A percentile compares a stretch with the other conserved stretches of the same genome.
Conservation (phyloP, 2,329 filamentous ascomycete species). For the Zopfia rhizophila region DNA sequence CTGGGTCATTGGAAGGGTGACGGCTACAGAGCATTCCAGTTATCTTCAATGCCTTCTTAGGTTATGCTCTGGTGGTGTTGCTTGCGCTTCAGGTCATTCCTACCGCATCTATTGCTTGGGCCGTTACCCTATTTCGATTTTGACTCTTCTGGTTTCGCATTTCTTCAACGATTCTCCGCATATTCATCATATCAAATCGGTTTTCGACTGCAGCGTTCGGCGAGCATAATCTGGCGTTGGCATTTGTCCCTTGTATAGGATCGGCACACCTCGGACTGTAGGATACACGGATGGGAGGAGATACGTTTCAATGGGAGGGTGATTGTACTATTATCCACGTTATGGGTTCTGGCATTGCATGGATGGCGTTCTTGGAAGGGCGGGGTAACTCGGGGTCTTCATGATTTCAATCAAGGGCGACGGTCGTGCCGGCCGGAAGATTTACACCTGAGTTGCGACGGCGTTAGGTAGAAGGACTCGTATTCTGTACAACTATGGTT, state of each 20-base stretch:
- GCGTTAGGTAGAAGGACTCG: constrained; percentile 1
- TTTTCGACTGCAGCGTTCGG: constrained; percentile 16
- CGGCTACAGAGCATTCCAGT: too few species aligned
- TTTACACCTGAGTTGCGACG: constrained; percentile 4
- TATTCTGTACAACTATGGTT: too few species aligned
- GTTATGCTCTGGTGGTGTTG: too few species aligned
- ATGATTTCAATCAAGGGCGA: constrained; percentile 15
- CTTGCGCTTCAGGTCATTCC: too few species aligned
- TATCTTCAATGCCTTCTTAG: too few species aligned
- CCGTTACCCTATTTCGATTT: constrained; percentile 8
- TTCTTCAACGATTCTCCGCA: constrained; percentile 7
- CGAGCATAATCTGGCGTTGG: constrained; percentile 6
- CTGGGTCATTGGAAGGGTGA: too few species aligned
- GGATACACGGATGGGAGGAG: not conserved
- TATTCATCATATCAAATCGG: constrained; percentile 1
- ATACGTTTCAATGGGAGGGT: too few species aligned
- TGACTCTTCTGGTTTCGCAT: constrained; percentile 2
- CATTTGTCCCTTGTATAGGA: too few species aligned
- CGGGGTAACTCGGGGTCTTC: constrained; percentile 6
- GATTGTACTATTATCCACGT: too few species aligned
- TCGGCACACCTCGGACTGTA: not conserved
- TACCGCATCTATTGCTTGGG: too few species aligned
- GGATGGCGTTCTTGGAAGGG: constrained; percentile 14
- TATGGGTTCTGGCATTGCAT: constrained; percentile 11
- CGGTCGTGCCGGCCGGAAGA: constrained; percentile 20